Evolutionary conservation across 2,329 filamentous ascomycete genomes (phyloP), one percentile per base, ranked within the genome.

Genomic region (Fusarium equiseti): DNA sequence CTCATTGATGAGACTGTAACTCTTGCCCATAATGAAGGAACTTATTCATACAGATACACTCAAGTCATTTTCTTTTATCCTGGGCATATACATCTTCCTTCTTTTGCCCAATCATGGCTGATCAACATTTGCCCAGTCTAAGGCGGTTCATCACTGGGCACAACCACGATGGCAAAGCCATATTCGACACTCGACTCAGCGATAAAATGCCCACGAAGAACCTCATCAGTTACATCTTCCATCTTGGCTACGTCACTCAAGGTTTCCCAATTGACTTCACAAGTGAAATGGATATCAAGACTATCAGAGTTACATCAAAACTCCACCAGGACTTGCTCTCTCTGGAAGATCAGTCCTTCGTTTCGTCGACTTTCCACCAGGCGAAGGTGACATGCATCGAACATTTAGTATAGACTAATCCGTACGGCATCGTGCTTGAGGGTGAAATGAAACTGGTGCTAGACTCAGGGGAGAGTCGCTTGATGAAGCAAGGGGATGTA

Each of bases 391-490:
- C 6, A 71, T 77, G 57, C 74, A 89, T 69, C 82, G 86, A 29
- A 89, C 87, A 1, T 80, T 85, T 68, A 86, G 82, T 49, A 77
- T 89, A 4, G 87, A 89, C 71, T 88, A n/a, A n/a, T n/a, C n/a
- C n/a, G n/a, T n/a, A 86, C 68, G 87, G 86, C 7, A 80, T 89
- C 46, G 81, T 89, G 7, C 68, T 89, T 5, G 85, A 88, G 69
- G 87, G 87, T 3, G 80, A 83, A 73, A 73, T 89, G 40, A 85
- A 88, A 68, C 79, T 88, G 75, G 60, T 84, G 9, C 75, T 89
- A 8, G 87, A 89, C 68, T 75, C 65, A 22, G 82, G 87, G 2
- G 85, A 85, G 64, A 80, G 71, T 56, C 80, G 80, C 49, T 57
- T 79, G 20, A 78, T 80, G 29, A 78, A 80, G 63, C 78, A 82